phyloP scores from a whole-genome alignment of 2,329 filamentous ascomycete genomes.

The Zalaria obscura region DNA sequence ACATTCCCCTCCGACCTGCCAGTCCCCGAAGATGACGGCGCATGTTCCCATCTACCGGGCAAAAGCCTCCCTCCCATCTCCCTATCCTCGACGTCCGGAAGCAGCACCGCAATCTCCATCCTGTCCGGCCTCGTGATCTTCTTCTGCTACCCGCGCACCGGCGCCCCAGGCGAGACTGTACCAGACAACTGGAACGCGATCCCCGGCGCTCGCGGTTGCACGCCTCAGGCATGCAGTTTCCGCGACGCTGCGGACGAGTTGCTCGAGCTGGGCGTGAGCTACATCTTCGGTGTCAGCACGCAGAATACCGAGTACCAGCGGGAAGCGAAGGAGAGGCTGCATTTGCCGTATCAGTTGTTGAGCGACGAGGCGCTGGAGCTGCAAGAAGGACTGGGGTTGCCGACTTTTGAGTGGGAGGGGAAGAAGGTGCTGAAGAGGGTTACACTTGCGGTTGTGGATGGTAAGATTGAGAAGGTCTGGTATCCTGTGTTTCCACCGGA shows the following conservation, averaged over 20 bases:
- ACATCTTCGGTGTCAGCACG: slow-evolving; percentile 26
- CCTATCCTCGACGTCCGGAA: slow-evolving; percentile 19
- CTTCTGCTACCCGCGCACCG: slow-evolving; percentile 29
- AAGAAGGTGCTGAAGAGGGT: slow-evolving; percentile 23
- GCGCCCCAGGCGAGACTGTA: slow-evolving; percentile 24
- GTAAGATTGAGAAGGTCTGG: slow-evolving; percentile 25
- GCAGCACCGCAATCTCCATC: slow-evolving; percentile 17
- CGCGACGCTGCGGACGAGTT: slow-evolving; percentile 20
- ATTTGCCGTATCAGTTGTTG: slow-evolving; percentile 26
- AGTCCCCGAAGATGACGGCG: slow-evolving; percentile 25
- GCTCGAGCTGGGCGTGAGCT: slow-evolving; percentile 14
- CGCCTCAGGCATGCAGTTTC: slow-evolving; percentile 30
- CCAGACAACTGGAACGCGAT: slow-evolving; percentile 27
- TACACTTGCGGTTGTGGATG: slow-evolving; percentile 24
- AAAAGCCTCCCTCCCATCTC: slow-evolving; percentile 17
- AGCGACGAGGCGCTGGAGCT: slow-evolving; percentile 25
- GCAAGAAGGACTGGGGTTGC: slow-evolving; percentile 19
- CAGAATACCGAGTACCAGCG: slow-evolving; percentile 26
- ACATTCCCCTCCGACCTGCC: slow-evolving; percentile 21
- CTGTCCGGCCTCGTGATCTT: slow-evolving; percentile 24
- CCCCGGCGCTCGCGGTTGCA: slow-evolving; percentile 29
- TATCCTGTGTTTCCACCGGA: slow-evolving; percentile 31
- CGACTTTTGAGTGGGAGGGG: slow-evolving; percentile 25
- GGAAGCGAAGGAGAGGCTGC: slow-evolving; percentile 22
- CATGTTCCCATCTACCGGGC: slow-evolving; percentile 22